These are phyloP conservation scores for Neurospora sp. DNA, from an alignment of 495 filamentous ascomycete genomes.

Conservation along the genomic window DNA sequence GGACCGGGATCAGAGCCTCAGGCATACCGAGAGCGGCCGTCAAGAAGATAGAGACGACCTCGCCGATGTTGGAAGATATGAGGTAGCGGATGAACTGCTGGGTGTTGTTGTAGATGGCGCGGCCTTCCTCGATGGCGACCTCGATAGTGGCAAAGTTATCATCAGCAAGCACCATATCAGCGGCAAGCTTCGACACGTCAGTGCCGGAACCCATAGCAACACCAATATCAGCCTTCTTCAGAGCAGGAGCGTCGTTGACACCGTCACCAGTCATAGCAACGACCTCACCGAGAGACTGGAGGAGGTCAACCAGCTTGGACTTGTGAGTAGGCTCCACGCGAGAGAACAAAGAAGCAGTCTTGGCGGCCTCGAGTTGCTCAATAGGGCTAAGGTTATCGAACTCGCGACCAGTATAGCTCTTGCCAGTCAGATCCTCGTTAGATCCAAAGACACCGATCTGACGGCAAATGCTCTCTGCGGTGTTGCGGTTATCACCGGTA, in stretches of 20 bases:
- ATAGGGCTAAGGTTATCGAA: slow-evolving; percentile 76
- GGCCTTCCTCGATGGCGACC: slow-evolving; percentile 90
- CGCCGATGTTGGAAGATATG: slow-evolving; percentile 98
- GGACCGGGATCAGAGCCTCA: slow-evolving; percentile 93
- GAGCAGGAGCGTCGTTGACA: slow-evolving; percentile 95
- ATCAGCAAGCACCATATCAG: slow-evolving; percentile 98
- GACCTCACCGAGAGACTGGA: slow-evolving; percentile 87
- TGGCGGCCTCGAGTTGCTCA: slow-evolving; percentile 75
- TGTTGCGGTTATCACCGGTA: slow-evolving; percentile 95
- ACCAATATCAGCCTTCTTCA: slow-evolving; percentile 98
- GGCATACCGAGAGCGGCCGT: slow-evolving; percentile 97
- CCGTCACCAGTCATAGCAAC: slow-evolving; percentile 99
- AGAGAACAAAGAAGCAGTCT: slow-evolving; percentile 87
- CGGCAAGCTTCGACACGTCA: slow-evolving; percentile 91
- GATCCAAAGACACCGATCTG: slow-evolving; percentile 89
- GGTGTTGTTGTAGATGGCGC: slow-evolving; percentile 99
- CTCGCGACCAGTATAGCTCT: slow-evolving; percentile 91
- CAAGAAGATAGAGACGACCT: slow-evolving; percentile 98
- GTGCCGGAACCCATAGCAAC: slow-evolving; percentile 99
- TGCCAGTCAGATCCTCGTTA: slow-evolving; percentile 74
- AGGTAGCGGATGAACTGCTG: slow-evolving; percentile 99
- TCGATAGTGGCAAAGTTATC: slow-evolving; percentile 99
- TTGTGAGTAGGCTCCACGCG: slow-evolving; percentile 94
- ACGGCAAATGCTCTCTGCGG: slow-evolving; percentile 93
- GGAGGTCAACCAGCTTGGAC: slow-evolving; percentile 88